phyloP scores from a whole-genome alignment of 140 eudicot genomes.

The Anethum foeniculum region DNA sequence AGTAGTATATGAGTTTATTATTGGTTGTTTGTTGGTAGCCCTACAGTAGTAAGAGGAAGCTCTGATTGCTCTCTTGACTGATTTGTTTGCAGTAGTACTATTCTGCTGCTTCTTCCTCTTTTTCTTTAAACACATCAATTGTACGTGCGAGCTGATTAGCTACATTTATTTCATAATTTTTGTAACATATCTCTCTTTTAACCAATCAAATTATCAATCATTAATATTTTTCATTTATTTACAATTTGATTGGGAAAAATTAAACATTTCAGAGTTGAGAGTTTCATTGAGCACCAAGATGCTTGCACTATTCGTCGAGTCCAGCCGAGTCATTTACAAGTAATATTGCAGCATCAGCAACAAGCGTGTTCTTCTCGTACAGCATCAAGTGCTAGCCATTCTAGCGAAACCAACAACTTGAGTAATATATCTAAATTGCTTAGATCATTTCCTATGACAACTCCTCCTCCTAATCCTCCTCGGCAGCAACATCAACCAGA shows the following conservation, averaged over 20 bases:
- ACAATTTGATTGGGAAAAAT: not conserved
- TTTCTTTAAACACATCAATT: not conserved
- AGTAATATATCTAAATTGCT: constrained; percentile 19
- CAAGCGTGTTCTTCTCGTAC: constrained; percentile 57
- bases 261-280: constrained; percentile 45
- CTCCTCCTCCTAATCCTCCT: constrained; percentile 3
- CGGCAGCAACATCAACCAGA: constrained; percentile 4
- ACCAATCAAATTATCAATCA: not conserved
- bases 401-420: constrained; percentile 33
- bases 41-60: constrained; percentile 22
- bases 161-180: not conserved
- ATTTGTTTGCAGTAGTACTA: constrained; percentile 1
- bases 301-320: constrained; percentile 45
- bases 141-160: not conserved
- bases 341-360: constrained; percentile 25
- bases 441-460: constrained; percentile 15
- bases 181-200: not conserved
- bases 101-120: constrained; percentile 7
- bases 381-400: constrained; percentile 47
- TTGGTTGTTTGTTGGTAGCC: constrained; percentile 25
- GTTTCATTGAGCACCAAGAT: constrained; percentile 73
- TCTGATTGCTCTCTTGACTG: constrained; percentile 12
- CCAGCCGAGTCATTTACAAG: constrained; percentile 26
- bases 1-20: constrained; percentile 1
- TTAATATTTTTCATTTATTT: not conserved